phyloP scores from a whole-genome alignment of 1,139 yeast species.

The Hansenula sp. region DNA sequence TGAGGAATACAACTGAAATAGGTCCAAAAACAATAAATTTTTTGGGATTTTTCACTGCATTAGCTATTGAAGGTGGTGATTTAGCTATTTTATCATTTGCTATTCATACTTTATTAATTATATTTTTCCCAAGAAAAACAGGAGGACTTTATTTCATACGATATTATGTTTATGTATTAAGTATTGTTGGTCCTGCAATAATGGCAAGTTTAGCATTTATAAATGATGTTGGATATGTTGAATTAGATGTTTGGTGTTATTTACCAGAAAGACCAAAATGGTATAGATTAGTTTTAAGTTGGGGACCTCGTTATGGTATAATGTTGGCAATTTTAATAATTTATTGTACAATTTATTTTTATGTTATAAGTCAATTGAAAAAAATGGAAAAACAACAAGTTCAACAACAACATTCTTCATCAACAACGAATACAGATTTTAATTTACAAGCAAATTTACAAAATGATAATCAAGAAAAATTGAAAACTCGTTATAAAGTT shows the following conservation, averaged over 20 bases:
- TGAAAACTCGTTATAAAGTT: conserved; percentile 27
- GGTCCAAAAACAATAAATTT: conserved; percentile 60
- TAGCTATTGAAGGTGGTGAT: conserved; percentile 85
- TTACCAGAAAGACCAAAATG: conserved; percentile 70
- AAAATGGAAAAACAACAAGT: conserved; percentile 37
- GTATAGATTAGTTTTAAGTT: conserved; percentile 71
- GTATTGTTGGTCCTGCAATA: conserved; percentile 58
- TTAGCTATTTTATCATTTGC: conserved; percentile 81
- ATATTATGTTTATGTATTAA: conserved; percentile 51
- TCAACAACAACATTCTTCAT: no score
- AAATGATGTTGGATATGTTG: conserved; percentile 46
- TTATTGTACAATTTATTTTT: conserved; percentile 68
- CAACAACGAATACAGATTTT: no score
- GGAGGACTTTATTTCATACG: conserved; percentile 73
- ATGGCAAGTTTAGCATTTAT: conserved; percentile 76
- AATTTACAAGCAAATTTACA: conserved; percentile 3
- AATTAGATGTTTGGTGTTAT: conserved; percentile 77
- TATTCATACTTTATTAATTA: conserved; percentile 70
- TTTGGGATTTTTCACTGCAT: conserved; percentile 81
- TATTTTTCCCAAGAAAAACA: conserved; percentile 58
- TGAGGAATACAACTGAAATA: conserved; percentile 44
- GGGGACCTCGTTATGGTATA: conserved; percentile 78
- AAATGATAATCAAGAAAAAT: conserved; percentile 13
- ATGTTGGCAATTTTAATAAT: conserved; percentile 58
- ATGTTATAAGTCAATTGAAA: conserved; percentile 61